These are phyloP conservation scores for Beauveria australis DNA, from an alignment of 2,329 filamentous ascomycete genomes.

Conservation along the genomic window DNA sequence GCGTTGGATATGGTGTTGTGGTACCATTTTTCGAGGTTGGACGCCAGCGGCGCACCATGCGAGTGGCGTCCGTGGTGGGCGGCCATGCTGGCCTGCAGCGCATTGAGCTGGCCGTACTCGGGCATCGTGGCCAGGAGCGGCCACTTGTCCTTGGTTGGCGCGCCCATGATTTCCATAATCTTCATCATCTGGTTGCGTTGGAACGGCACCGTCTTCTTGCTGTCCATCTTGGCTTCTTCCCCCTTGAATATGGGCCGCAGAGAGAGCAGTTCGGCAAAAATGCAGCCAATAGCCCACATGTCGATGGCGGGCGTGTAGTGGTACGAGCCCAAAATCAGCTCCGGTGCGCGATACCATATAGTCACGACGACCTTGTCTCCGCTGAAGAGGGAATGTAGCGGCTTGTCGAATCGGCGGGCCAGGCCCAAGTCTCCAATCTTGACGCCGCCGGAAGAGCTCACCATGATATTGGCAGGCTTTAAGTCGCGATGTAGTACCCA, in stretches of 20 bases:
- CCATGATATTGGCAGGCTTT: conserved; percentile 98
- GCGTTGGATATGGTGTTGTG: conserved; percentile 58
- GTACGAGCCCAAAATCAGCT: conserved; percentile 82
- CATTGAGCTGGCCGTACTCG: conserved; percentile 66
- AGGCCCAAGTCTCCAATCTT: conserved; percentile 93
- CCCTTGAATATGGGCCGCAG: conserved; percentile 95
- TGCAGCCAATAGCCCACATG: conserved; percentile 95
- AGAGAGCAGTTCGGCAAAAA: conserved; percentile 88
- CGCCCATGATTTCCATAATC: conserved; percentile 91
- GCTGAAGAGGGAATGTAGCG: conserved; percentile 79
- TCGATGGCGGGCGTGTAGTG: conserved; percentile 97
- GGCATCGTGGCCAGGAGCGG: conserved; percentile 77
- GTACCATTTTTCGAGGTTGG: conserved; percentile 72
- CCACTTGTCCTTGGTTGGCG: conserved; percentile 85
- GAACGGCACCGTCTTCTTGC: conserved; percentile 94
- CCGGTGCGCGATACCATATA: conserved; percentile 96
- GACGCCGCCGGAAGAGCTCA: conserved; percentile 80
- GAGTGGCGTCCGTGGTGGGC: conserved; percentile 23
- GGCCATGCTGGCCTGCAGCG: conserved; percentile 42
- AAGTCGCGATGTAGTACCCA: conserved; percentile 97
- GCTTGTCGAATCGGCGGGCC: conserved; percentile 88
- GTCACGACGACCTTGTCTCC: conserved; percentile 98
- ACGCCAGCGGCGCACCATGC: conserved; percentile 23
- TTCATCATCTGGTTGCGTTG: conserved; percentile 99
- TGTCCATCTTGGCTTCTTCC: conserved; percentile 98